Conservation (phyloP, 495 filamentous ascomycete species). For the Lepraria neglecta region DNA sequence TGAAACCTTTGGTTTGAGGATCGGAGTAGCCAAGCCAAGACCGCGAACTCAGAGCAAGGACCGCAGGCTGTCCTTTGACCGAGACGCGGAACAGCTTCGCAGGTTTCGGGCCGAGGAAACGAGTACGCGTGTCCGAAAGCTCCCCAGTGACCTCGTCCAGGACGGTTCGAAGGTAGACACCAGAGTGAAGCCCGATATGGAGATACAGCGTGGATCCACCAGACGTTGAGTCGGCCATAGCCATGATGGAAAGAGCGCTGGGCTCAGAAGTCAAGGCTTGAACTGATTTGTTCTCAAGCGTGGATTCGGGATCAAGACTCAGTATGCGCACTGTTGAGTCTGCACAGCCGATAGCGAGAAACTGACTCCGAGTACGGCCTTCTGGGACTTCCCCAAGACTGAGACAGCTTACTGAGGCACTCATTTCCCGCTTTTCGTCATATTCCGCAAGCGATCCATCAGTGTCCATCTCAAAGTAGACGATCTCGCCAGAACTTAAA, state of each 20-base stretch:
- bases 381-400: constrained; percentile 91
- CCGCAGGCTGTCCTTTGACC: constrained; percentile 76
- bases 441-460: constrained; percentile 90
- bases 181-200: constrained; percentile 91
- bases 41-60: constrained; percentile 81
- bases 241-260: constrained; percentile 83
- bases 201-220: constrained; percentile 78
- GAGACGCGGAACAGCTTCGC: constrained; percentile 82
- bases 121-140: constrained; percentile 85
- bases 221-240: constrained; percentile 83
- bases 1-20: constrained; percentile 72
- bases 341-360: constrained; percentile 92
- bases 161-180: constrained; percentile 89
- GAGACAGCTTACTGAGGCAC: constrained; percentile 86
- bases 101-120: constrained; percentile 84
- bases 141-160: constrained; percentile 93
- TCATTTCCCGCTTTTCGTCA: constrained; percentile 92
- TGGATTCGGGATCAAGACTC: constrained; percentile 82
- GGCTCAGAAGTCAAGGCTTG: constrained; percentile 88
- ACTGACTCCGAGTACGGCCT: constrained; percentile 76
- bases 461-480: constrained; percentile 93
- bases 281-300: constrained; percentile 84
- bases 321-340: constrained; percentile 92
- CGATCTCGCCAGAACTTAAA: constrained; percentile 89
- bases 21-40: constrained; percentile 92